Evolutionary conservation across 179 eudicot genomes (phyloP).

Genomic region (Beta corolliflora): DNA sequence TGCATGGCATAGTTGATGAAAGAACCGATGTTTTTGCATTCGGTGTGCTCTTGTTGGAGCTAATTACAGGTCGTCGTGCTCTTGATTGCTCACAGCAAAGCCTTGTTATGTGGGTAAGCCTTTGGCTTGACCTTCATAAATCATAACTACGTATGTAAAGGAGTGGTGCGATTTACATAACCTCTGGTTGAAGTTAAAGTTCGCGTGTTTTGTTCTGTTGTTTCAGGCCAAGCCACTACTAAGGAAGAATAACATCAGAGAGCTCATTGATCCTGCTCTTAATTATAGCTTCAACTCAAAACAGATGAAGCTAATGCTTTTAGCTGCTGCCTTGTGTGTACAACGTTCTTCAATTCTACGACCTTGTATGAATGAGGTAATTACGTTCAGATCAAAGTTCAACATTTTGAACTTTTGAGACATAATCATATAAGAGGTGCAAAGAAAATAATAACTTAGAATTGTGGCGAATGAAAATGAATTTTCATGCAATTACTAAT

Average conservation of each 20-base stretch:
- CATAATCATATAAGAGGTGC: not conserved
- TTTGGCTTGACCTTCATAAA: not conserved
- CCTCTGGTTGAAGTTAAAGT: not conserved
- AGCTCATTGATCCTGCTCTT: constrained; percentile 41
- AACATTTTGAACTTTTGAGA: not conserved
- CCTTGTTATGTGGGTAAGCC: constrained; percentile 54
- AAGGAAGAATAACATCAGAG: constrained; percentile 38
- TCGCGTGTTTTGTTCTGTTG: not conserved
- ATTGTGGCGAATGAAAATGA: not conserved
- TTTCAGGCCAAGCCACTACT: constrained; percentile 45
- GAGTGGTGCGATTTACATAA: no score
- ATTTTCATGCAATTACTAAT: not conserved
- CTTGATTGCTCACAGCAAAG: constrained; percentile 50
- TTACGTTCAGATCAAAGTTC: no score
- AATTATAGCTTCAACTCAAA: constrained; percentile 28
- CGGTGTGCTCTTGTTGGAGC: constrained; percentile 68
- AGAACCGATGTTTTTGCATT: constrained; percentile 86
- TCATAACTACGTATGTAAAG: not conserved
- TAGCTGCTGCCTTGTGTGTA: constrained; percentile 48
- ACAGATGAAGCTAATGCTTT: constrained; percentile 43
- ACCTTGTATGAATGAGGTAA: constrained; percentile 47
- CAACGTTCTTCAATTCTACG: constrained; percentile 48
- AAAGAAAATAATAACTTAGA: not conserved
- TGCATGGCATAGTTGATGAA: constrained; percentile 92
- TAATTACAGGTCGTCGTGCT: constrained; percentile 47